Base-by-base conservation (phyloP, 1,139 yeast genomes). In the Wickerhamomyces sp. region DNA sequence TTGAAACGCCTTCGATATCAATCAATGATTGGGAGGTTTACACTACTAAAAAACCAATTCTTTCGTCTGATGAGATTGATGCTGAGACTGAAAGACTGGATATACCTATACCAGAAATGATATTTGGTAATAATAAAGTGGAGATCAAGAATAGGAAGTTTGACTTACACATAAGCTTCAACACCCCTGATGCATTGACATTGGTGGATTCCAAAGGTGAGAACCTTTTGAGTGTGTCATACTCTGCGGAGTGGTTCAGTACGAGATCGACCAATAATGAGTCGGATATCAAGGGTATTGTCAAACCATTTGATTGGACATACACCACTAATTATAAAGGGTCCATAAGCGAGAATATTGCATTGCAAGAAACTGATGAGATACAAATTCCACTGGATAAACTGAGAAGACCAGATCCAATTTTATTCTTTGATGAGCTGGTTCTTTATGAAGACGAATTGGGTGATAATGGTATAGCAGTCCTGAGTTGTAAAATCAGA, bases 281-380 rank as follows among this genome's bases (percentile, higher is more conserved):
- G 22, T 21, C 31, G 7, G 52, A 46, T 14, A 47, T 44, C 29
- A 61, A 52, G 35, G 55, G 45, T 6, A 70, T 78, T 39, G 73
- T 80, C 32, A 84, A 83, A 50, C 94, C 95, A 2, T 93, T 77
- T 58, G 98, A 91, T 61, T 91, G 99, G 99, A 91, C 98, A 0
- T 91, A 91, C 55, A 75, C 95, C 0, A 78, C 96, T 0, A 64
- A 68, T 33, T 91, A 89, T 56, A 69, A 66, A 39, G 98, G 97
- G 1, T 71, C 81, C 0, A 49, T 56, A 8, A 31, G 40, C 1
- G 36, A 30, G 11, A 40, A 36, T 6, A 36, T 41, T 11, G 25
- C 31, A 11, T 47, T 55, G 27, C 35, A 35, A 18, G 46, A 41
- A 16, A 52, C 52, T 23, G 46, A 50, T 20, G 58, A 61, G 12